Percentiles rank a stretch among this genome's conserved stretches.
Conservation (phyloP, 192 early-diverging fungal species). For the Chytriomyces sp. region DNA sequence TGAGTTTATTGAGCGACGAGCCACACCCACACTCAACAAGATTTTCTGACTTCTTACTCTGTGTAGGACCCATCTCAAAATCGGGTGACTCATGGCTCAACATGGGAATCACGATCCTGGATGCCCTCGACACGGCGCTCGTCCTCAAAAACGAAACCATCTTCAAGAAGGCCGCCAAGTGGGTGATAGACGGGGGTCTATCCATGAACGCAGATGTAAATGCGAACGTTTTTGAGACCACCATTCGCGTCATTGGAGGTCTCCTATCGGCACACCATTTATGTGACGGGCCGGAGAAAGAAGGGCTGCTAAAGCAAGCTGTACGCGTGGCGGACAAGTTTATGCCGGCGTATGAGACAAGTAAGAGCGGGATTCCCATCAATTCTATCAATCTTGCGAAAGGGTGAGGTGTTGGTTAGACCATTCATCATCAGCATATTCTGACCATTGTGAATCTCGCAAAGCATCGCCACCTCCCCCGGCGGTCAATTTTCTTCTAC, state of each 20-base stretch:
- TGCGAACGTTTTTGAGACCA: constrained; percentile 81
- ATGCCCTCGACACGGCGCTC: constrained; percentile 81
- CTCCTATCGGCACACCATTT: constrained; percentile 78
- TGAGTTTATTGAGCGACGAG: not conserved
- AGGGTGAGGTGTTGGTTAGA: not conserved
- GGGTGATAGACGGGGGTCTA: constrained; percentile 59
- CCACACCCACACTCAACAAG: not conserved
- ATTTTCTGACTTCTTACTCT: not conserved
- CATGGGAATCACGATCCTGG: constrained; percentile 81
- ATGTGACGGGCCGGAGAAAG: constrained; percentile 54
- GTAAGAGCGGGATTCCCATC: constrained; percentile 68
- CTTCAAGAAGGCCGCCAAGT: constrained; percentile 67
- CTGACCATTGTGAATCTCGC: not conserved
- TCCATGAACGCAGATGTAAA: constrained; percentile 62
- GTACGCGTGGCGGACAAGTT: constrained; percentile 74
- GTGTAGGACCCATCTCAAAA: constrained; percentile 61
- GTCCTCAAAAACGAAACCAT: constrained; percentile 76
- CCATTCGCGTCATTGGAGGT: constrained; percentile 84
- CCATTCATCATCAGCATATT: not conserved
- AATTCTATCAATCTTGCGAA: constrained; percentile 59
- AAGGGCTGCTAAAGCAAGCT: constrained; percentile 69
- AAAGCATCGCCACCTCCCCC: not conserved
- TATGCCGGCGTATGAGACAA: constrained; percentile 64
- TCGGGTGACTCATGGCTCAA: constrained; percentile 71
- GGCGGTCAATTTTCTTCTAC: constrained; percentile 37